Evolutionary conservation across 1,284 basidiomycete genomes (phyloP), one percentile per base, ranked within the genome.

Genomic region (Microbotryum violaceum): DNA sequence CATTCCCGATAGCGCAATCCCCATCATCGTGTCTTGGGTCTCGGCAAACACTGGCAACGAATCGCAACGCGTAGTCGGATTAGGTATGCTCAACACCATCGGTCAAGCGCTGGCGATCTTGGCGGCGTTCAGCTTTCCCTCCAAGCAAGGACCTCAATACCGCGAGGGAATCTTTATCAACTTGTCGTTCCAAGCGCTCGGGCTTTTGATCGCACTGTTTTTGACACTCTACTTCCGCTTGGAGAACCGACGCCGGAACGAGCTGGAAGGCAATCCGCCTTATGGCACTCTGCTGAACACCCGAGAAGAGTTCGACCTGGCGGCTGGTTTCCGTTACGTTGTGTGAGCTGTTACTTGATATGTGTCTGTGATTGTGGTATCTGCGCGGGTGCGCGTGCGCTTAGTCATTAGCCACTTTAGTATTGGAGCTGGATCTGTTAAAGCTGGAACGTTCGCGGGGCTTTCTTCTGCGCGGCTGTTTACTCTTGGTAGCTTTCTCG

Each of bases 41-140:
- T 57, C 74, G 1, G 66, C 70, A 54, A 77, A 77, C 67, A 72
- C 72, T n/a, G 72, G 72, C 5, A 70, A 68, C 37, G 74, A 79
- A 61, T 71, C 70, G 25, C 76, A 77, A 63, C 68, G 77, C 51
- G 78, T 77, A 4, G 73, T 77, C 1, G 70, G 70, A 9, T 73
- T 80, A 57, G 78, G 77, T 48, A 77, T 77, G 75, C 74, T 79
- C 56, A 80, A 80, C 72, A 55, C 37, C 37, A 4, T 78, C 61
- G 78, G 76, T 16, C 78, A 79, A 65, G 78, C 76, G 60, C 71
- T 80, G 12, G 72, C 74, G 2, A 71, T 80, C 59, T 69, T 74
- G 25, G 78, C 78, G n/a, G 67, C 77, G 9, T 78, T 77, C 71
- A 63, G 75, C 37, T 80, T 79, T 74, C 78, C 78, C 0, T 61